Conservation (phyloP, 2,329 filamentous ascomycete species). For the Monosporascus sp. region DNA sequence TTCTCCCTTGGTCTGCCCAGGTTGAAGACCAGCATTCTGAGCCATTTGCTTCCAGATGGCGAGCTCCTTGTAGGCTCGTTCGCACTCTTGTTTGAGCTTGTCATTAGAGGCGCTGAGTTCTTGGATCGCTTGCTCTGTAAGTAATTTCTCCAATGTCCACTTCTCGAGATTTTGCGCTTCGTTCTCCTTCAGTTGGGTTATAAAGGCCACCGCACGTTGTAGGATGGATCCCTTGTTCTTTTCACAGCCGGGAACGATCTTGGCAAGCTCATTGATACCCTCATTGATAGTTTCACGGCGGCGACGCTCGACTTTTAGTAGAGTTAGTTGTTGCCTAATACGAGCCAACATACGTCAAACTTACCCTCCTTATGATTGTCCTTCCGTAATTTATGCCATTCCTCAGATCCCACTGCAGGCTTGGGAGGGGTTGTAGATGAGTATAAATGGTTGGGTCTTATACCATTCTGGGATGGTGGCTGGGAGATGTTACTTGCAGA, state of each 20-base stretch:
- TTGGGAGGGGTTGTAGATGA: constrained; percentile 52
- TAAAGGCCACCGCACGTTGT: constrained; percentile 88
- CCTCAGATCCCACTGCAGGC: constrained; percentile 87
- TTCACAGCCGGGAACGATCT: constrained; percentile 95
- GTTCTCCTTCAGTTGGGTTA: constrained; percentile 89
- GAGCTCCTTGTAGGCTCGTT: constrained; percentile 70
- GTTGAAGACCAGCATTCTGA: constrained; percentile 52
- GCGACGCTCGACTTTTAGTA: constrained; percentile 74
- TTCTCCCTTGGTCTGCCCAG: constrained; percentile 36
- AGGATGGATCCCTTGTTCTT: constrained; percentile 99
- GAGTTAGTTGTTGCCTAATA: constrained; percentile 9
- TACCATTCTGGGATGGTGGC: constrained; percentile 33
- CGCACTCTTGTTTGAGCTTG: constrained; percentile 76
- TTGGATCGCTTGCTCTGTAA: constrained; percentile 82
- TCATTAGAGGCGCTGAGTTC: constrained; percentile 85
- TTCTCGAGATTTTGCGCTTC: constrained; percentile 92
- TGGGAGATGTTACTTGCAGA: constrained; percentile 17
- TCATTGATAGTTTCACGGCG: constrained; percentile 98
- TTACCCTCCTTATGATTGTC: constrained; percentile 98
- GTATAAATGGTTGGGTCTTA: constrained; percentile 29
- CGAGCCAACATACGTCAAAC: constrained; percentile 17
- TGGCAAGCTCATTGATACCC: constrained; percentile 95
- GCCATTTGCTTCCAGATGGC: constrained; percentile 72
- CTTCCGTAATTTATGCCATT: constrained; percentile 96
- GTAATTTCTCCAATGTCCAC: constrained; percentile 84